These are phyloP conservation scores for Astraeus odoratus DNA, from an alignment of 768 basidiomycete species.

Conservation along the genomic window DNA sequence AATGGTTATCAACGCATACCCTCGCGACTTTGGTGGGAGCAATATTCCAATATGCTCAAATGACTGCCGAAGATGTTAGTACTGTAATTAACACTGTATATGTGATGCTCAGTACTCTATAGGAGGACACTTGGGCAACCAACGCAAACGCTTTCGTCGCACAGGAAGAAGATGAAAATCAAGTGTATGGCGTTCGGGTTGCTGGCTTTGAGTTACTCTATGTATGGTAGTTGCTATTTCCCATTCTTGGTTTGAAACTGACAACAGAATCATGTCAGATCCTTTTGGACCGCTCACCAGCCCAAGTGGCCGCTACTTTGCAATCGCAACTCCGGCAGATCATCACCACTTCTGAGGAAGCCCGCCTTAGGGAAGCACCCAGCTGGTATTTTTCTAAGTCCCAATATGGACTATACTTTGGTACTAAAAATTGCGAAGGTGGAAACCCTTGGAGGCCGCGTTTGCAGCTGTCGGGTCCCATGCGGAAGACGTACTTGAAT, in stretches of 20 bases:
- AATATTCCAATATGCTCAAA: constrained; percentile 70
- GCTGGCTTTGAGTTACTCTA: constrained; percentile 79
- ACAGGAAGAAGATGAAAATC: constrained; percentile 90
- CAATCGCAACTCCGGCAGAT: constrained; percentile 47
- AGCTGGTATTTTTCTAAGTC: constrained; percentile 51
- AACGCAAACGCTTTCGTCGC: constrained; percentile 91
- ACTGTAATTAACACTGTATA: background rate
- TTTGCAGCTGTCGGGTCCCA: constrained; percentile 79
- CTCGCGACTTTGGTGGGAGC: constrained; percentile 43
- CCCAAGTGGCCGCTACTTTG: constrained; percentile 44
- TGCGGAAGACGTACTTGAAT: constrained; percentile 67
- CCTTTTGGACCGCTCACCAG: constrained; percentile 50
- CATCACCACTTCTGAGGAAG: constrained; percentile 49
- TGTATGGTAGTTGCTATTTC: constrained; percentile 34
- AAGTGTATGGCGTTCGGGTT: constrained; percentile 73
- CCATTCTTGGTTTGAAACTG: background rate
- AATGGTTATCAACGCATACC: constrained; percentile 53
- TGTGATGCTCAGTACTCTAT: constrained; percentile 3
- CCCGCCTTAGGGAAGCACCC: constrained; percentile 44
- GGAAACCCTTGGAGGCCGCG: constrained; percentile 85
- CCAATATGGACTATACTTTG: background rate
- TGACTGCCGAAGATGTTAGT: constrained; percentile 84
- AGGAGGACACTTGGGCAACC: constrained; percentile 89
- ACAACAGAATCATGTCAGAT: constrained; percentile 31
- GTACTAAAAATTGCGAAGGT: constrained; percentile 44